Base-by-base conservation (phyloP, 2,329 filamentous ascomycete genomes). In the Aspergillus versicolor region DNA sequence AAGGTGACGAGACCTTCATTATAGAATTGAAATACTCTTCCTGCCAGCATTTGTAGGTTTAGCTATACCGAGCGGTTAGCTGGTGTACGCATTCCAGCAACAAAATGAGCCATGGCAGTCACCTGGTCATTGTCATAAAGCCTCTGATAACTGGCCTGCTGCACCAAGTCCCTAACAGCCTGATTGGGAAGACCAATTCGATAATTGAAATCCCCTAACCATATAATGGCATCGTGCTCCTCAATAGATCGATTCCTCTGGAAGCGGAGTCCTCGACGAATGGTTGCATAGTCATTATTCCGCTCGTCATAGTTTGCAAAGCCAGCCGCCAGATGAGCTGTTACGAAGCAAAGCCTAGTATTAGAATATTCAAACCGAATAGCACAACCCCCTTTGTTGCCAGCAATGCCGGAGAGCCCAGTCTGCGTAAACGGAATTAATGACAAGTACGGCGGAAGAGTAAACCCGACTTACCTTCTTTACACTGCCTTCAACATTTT, bases 171-270 rank as follows among this genome's bases (percentile, higher is more conserved):
- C 63, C 90, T 88, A 7, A 91, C 90, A 58, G 83, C 87, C 40
- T 96, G 91, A 62, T 91, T 86, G 44, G 82, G 83, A 56, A 97
- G 81, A 1, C 92, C 93, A 66, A 99, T 96, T 17, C 94, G 88
- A 74, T 99, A 99, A 71, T 99, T 99, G 79, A 99, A 99, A 73
- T 99, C 94, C 5, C 94, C 94, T 42, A 97, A 83, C 93, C 94
- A 99, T 52, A 97, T 88, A 37, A 97, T 88, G 21, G 90, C 88
- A 63, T 89, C 91, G 70, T 99, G 94, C 70, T 97, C 89, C 66
- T 94, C 91, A 61, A 99, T 97, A 5, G 89, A 85, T 56, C 92
- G 82, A 67, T 97, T 96, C 54, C 91, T 85, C 73, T 96, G 93
- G 70, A 99, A 99, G 40, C 90, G 85, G 34, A 99, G 75, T 3